These are phyloP conservation scores for Ambrosiella beaveri DNA, from an alignment of 2,329 filamentous ascomycete genomes.

Conservation along the genomic window DNA sequence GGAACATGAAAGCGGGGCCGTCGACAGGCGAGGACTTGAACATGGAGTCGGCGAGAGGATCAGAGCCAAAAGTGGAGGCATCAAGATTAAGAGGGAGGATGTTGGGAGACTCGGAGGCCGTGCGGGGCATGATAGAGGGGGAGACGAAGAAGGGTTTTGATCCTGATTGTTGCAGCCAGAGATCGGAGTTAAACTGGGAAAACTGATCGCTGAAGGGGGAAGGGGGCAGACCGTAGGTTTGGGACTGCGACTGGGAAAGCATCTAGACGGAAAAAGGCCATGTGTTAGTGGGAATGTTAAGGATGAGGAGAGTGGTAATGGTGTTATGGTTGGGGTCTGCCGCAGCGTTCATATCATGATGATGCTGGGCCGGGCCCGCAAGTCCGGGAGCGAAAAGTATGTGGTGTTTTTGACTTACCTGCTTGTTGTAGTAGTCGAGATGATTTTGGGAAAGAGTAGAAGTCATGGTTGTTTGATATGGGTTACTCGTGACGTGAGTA, in stretches of 20 bases:
- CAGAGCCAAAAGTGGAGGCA: neutral
- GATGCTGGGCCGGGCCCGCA: too few relatives aligned
- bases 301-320: neutral
- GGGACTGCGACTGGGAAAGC: neutral
- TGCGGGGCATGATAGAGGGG: constrained; percentile 11
- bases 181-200: constrained; percentile 3
- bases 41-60: constrained; percentile 1
- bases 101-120: constrained; percentile 5
- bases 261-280: neutral
- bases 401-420: neutral
- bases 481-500: neutral
- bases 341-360: too few relatives aligned
- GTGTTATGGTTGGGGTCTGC: neutral
- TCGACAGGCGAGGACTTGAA: constrained; percentile 10
- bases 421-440: constrained; percentile 11
- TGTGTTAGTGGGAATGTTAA: neutral
- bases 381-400: too few relatives aligned
- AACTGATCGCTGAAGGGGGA: constrained; percentile 8
- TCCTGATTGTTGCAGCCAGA: constrained; percentile 4
- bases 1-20: constrained; percentile 6
- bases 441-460: constrained; percentile 11
- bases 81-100: constrained; percentile 9
- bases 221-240: constrained; percentile 2
- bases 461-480: constrained; percentile 2
- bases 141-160: constrained; percentile 9